These are phyloP conservation scores for Syzygium jambos DNA, from an alignment of 345 rosid species.

Conservation along the genomic window DNA sequence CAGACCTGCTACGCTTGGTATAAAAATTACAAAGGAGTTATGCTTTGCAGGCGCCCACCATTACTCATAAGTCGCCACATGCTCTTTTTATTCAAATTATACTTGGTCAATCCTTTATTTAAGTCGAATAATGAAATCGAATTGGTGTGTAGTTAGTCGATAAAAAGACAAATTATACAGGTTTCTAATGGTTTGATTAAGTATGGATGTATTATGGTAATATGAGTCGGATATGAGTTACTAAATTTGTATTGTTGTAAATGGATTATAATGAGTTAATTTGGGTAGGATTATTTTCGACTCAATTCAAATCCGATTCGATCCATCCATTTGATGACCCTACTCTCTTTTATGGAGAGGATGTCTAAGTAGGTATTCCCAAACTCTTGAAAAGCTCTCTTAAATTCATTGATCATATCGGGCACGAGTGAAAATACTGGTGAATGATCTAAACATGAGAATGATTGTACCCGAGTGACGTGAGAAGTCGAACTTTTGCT, in stretches of 20 bases:
- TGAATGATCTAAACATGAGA: not conserved
- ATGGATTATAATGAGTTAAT: not conserved
- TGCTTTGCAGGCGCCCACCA: not conserved
- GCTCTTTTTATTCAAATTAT: not conserved
- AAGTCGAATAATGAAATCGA: not conserved
- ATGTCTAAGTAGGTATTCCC: not conserved
- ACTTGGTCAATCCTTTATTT: not conserved
- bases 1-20: not conserved
- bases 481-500: not conserved
- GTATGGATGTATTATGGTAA: not conserved
- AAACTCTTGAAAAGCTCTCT: not conserved
- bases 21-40: not conserved
- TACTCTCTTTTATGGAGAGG: not conserved
- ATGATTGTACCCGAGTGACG: not conserved
- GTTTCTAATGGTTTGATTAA: not conserved
- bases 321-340: too few species aligned
- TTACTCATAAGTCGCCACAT: not conserved
- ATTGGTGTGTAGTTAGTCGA: not conserved
- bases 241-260: not conserved
- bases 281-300: too few species aligned
- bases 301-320: too few species aligned
- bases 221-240: not conserved
- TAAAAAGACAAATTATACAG: not conserved
- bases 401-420: not conserved
- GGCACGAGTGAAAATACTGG: not conserved